These are phyloP conservation scores for Geoglossum cookeanum DNA, from an alignment of 2,329 filamentous ascomycete genomes.

Conservation along the genomic window DNA sequence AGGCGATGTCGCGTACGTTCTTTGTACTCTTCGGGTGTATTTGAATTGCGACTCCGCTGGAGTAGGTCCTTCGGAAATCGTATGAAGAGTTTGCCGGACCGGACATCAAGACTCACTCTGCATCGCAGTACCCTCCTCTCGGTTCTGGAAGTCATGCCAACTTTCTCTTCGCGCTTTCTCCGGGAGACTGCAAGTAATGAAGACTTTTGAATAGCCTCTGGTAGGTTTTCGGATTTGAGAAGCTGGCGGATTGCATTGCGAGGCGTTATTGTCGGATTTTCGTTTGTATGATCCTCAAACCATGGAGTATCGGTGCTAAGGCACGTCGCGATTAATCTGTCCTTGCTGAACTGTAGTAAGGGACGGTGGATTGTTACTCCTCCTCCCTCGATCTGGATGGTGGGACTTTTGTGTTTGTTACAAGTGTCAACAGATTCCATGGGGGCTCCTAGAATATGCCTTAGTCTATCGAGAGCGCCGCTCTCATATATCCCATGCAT, in stretches of 20 bases:
- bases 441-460: slow-evolving; percentile 5
- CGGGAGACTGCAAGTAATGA: slow-evolving; percentile 42
- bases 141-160: background rate
- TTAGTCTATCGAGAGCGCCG: slow-evolving; percentile 7
- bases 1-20: background rate
- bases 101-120: background rate
- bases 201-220: slow-evolving; percentile 46
- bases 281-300: slow-evolving; percentile 76
- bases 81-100: slow-evolving; percentile 3
- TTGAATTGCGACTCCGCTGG: background rate
- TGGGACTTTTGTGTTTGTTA: slow-evolving; percentile 4
- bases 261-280: slow-evolving; percentile 52
- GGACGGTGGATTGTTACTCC: slow-evolving; percentile 51
- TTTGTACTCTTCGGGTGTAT: background rate
- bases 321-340: slow-evolving; percentile 57
- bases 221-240: slow-evolving; percentile 38
- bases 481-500: slow-evolving; percentile 45
- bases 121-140: background rate
- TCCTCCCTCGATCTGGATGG: slow-evolving; percentile 36
- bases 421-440: slow-evolving; percentile 4
- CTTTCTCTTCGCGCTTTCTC: slow-evolving; percentile 16
- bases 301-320: slow-evolving; percentile 45
- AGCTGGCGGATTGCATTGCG: slow-evolving; percentile 67
- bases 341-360: slow-evolving; percentile 51
- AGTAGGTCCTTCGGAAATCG: background rate